Evolutionary conservation across 1,284 basidiomycete genomes (phyloP).

Genomic region (Stygiomarasmius scandens): DNA sequence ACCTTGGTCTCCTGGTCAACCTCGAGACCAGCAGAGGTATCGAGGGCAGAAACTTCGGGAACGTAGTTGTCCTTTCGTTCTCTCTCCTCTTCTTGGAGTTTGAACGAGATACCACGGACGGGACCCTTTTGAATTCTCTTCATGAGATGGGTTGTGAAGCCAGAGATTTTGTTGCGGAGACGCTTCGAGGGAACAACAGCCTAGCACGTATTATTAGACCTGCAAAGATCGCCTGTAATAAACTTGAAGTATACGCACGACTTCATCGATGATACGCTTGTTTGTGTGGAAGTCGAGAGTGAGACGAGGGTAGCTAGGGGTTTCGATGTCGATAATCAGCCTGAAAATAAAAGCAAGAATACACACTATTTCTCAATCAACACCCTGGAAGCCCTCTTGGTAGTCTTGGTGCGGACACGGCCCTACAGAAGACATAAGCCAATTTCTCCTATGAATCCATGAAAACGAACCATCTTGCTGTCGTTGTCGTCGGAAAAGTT

Average conservation of each 20-base stretch:
- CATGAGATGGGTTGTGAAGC: slow-evolving; percentile 99
- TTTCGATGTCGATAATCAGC: slow-evolving; percentile 14
- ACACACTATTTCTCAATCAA: slow-evolving; percentile 99
- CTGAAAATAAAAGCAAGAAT: slow-evolving; percentile 13
- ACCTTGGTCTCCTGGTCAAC: slow-evolving; percentile 93
- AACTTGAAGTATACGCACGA: slow-evolving; percentile 56
- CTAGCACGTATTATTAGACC: slow-evolving; percentile 37
- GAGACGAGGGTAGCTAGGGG: slow-evolving; percentile 90
- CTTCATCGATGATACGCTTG: slow-evolving; percentile 99
- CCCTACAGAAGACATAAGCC: slow-evolving; percentile 62
- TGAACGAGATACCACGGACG: slow-evolving; percentile 99
- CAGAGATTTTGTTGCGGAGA: slow-evolving; percentile 99
- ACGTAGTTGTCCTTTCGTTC: slow-evolving; percentile 99
- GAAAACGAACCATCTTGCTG: slow-evolving; percentile 52
- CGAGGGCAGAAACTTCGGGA: slow-evolving; percentile 93
- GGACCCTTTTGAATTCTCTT: slow-evolving; percentile 99
- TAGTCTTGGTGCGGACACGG: slow-evolving; percentile 99
- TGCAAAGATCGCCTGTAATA: slow-evolving; percentile 2
- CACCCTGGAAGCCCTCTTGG: slow-evolving; percentile 98
- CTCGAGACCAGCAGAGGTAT: slow-evolving; percentile 78
- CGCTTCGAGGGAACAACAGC: slow-evolving; percentile 98
- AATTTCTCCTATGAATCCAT: slow-evolving; percentile 6
- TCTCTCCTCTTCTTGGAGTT: slow-evolving; percentile 99
- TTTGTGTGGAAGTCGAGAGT: slow-evolving; percentile 99
- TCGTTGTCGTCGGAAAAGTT: slow-evolving; percentile 21